Base-by-base conservation (phyloP, 192 early-diverging fungal species). In the Mortierella alpina region DNA sequence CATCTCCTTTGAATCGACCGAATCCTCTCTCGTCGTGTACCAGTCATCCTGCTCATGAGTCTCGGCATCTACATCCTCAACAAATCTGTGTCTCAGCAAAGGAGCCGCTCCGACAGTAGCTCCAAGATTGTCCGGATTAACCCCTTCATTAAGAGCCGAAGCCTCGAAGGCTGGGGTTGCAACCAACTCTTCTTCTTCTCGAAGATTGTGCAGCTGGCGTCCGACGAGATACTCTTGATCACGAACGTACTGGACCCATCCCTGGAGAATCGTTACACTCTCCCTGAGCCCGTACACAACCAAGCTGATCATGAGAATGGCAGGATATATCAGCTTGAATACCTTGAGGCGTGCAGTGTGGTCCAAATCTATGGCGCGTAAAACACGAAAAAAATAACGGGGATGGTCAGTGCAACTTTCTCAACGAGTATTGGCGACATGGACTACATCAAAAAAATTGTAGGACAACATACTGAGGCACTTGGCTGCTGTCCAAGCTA, bases 151-250 rank as follows among this genome's bases (percentile, higher is more conserved):
- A 42, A 9, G 15, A 15, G 15, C 58, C 39, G 31, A 22, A 20
- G 12, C 53, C 18, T 54, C 53, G 15, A 5, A 1, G 17, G 5
- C 14, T 13, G 41, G 14, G 41, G 59, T 18, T 5, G 59, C 31
- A 18, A 15, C 63, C 20, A 22, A 0, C 2, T 17, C 50, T 5
- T 31, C 44, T 6, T 60, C 68, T 22, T 66, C 75, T 9, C 60
- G 67, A 2, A 70, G 49, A 47, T 79, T 79, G 47, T 79, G 76
- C 41, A 79, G 76, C 44, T 63, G 76, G 41, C 69, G 68, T 11
- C 76, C 76, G 17, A 79, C 69, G 13, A 79, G 69, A 42, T 79
- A 79, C 45, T 79, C 76, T 40, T 79, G 68, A 55, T 79, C 76
- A 1, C 76, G 69, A 10, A 79, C 76, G 67, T 79, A 67, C 20